phyloP scores from a whole-genome alignment of 2,329 filamentous ascomycete species.

The Huntiella savannae region DNA sequence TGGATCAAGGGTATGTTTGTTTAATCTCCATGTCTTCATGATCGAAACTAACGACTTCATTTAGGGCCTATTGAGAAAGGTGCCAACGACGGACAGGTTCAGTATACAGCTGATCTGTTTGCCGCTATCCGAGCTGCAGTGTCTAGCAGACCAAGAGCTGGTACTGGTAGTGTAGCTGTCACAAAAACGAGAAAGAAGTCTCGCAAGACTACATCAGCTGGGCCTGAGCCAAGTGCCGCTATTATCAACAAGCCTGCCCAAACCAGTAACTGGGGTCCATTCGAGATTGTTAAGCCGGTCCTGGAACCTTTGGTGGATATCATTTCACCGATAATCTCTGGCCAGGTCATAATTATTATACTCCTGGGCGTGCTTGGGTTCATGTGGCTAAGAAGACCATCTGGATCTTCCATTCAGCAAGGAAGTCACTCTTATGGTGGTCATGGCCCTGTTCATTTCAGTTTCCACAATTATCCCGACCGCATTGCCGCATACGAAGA shows the following conservation, averaged over 20 bases:
- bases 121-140: constrained; percentile 56
- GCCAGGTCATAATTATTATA: constrained; percentile 60
- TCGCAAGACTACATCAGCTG: constrained; percentile 30
- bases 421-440: constrained; percentile 19
- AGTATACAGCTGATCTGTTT: constrained; percentile 66
- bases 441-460: constrained; percentile 17
- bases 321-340: constrained; percentile 49
- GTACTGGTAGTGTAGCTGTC: constrained; percentile 25
- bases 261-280: constrained; percentile 48
- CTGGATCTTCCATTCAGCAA: background rate
- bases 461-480: constrained; percentile 33
- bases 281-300: constrained; percentile 59
- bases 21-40: background rate
- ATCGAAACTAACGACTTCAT: constrained; percentile 7
- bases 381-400: constrained; percentile 37
- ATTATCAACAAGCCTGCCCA: constrained; percentile 20
- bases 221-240: constrained; percentile 22
- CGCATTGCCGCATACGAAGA: constrained; percentile 75
- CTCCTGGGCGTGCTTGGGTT: constrained; percentile 55
- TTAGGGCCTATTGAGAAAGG: constrained; percentile 89
- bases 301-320: constrained; percentile 53
- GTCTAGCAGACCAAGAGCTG: constrained; percentile 38
- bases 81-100: constrained; percentile 70
- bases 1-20: constrained; percentile 72
- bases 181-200: constrained; percentile 44